Evolutionary conservation across 768 basidiomycete species (phyloP).

Genomic region (Termitomyces sp.): DNA sequence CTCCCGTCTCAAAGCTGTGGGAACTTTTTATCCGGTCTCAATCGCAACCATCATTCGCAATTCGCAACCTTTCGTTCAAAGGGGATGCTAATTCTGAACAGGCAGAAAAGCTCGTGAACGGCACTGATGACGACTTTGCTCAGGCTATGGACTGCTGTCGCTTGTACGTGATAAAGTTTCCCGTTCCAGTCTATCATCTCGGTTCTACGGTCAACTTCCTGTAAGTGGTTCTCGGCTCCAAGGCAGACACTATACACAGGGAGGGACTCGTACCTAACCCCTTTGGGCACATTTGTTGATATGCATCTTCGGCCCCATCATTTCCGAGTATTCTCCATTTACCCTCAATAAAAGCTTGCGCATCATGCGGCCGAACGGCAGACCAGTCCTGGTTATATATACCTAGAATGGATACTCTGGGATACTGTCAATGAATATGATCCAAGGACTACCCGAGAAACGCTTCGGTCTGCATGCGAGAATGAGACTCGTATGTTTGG

Average conservation of each 20-base stretch:
- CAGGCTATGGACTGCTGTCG: too few relatives aligned
- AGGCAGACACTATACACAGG: too few relatives aligned
- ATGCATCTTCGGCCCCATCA: background rate
- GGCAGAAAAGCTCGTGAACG: too few relatives aligned
- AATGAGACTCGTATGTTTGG: background rate
- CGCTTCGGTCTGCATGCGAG: background rate
- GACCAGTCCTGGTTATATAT: too few relatives aligned
- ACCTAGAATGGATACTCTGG: background rate
- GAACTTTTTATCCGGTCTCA: background rate
- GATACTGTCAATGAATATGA: background rate
- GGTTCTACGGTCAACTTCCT: background rate
- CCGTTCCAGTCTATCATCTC: background rate
- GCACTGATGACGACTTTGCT: too few relatives aligned
- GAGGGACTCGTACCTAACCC: too few relatives aligned
- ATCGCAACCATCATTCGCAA: background rate
- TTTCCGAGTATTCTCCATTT: background rate
- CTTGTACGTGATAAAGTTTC: background rate
- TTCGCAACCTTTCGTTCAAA: background rate
- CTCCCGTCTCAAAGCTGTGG: too few relatives aligned
- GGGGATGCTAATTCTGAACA: too few relatives aligned
- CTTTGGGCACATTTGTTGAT: too few relatives aligned
- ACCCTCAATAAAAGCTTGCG: background rate
- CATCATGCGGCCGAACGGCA: background rate
- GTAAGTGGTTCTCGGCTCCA: too few relatives aligned
- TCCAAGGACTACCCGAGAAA: background rate